Evolutionary conservation across 208 protist species (phyloP), one percentile per base, ranked within the genome.

Genomic region (Crithidia thermophila): DNA sequence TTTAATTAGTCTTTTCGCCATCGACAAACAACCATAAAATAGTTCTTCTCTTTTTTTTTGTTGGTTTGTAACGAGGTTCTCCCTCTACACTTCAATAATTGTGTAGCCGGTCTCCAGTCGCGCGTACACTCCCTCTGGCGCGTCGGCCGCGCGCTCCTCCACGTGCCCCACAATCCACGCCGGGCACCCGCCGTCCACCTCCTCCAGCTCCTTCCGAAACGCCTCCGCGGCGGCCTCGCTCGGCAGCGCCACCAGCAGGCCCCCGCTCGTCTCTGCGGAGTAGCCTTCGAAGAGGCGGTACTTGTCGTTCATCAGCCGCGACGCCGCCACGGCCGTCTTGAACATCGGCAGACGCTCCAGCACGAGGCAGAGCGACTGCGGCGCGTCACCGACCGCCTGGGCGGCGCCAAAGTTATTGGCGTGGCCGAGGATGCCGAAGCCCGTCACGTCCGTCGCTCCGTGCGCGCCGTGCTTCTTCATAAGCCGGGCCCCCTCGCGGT

Each of bases 381-480:
- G 62, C 20, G 25, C 23, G 18, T 70, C 27, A 20, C 64, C 20
- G 49, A 45, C 67, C 18, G 72, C 53, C 71, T 98, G 97, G 10
- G 90, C 90, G 8, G 78, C 63, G 5, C 87, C 97, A 34, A 99
- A 87, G 79, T 98, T 99, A 16, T 49, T 66, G 2, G 94, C 88
- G 79, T 99, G 98, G 0, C 98, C 98, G 6, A 98, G 58, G 65
- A 99, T 94, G 46, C 97, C 98, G 71, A 99, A 99, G n/a, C 97
- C 98, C 4, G 98, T 99, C 20, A 99, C 86, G 68, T 99, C 98
- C 0, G 98, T 99, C 13, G 94, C 92, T 4, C 87, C 97, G 73
- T 97, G 94, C 0, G 96, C 93, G 10, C 71, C 66, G 58, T 94
- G 69, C 61, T 86, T 84, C 10, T 62, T 77, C 96, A 99, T 98